Base-by-base conservation (phyloP, 78 protist species). In the Acrasis kona region DNA sequence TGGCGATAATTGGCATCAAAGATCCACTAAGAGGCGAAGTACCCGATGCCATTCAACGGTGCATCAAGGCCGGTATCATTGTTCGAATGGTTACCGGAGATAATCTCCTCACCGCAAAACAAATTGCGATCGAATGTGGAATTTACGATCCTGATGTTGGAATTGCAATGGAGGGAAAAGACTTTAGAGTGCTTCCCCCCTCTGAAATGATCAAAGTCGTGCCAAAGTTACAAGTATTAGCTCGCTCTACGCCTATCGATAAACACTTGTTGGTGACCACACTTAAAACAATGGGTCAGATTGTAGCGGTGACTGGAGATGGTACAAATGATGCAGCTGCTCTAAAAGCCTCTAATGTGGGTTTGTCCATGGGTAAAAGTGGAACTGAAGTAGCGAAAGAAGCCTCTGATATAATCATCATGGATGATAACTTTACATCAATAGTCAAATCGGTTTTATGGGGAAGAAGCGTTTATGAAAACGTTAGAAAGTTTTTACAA, bases 291-390 rank as follows among this genome's bases (percentile, higher is more conserved):
- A 2, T 87, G 10, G 87, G 82, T 35, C 79, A 88, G 58, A 94
- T 92, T 10, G 97, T 94, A 2, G 97, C 90, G 50, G 91, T 92
- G 77, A 90, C 97, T 34, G 97, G 97, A 38, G 97, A 94, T 64
- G 82, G 82, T 2, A 78, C 87, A 19, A 84, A 84, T 40, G 92
- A 88, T 41, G 92, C 90, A 10, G 90, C 95, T n/a, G 96, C 96
- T 2, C 81, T 92, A 27, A 72, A 86, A 35, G 82, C 72, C 19
- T 91, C 96, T 30, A 88, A 89, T 39, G 96, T 92, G 32, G 94
- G 95, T 37, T 87, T 92, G 38, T 79, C 91, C 57, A 92, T 92
- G 96, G 91, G 92, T 35, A n/a, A n/a, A n/a, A 34, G 70, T 39
- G 94, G 96, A 10, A 80, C 94, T 3, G 93, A 89, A 5, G 92